Evolutionary conservation across 179 eudicot species (phyloP).

Genomic region (Vitellaria paradoxa): DNA sequence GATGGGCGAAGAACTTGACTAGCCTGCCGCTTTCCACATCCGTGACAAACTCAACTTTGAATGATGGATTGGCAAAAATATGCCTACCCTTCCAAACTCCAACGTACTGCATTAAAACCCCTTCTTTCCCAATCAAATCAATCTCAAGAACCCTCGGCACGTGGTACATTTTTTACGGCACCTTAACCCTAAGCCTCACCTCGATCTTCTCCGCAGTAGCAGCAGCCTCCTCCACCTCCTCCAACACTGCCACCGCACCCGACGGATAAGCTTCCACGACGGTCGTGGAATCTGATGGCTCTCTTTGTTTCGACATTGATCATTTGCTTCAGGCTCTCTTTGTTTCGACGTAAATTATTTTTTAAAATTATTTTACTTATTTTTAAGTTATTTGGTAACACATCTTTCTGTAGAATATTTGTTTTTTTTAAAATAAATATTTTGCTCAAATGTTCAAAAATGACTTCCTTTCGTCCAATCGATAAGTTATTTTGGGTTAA

Average conservation of each 20-base stretch:
- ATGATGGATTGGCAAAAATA: constrained; percentile 72
- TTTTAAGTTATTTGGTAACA: too few relatives aligned
- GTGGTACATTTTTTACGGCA: constrained; percentile 67
- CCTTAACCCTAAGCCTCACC: constrained; percentile 58
- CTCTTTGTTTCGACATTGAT: too few relatives aligned
- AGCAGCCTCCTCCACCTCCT: constrained; percentile 19
- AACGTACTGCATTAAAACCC: constrained; percentile 58
- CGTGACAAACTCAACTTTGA: constrained; percentile 49
- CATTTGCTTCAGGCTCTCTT: too few relatives aligned
- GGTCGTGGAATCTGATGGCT: constrained; percentile 10
- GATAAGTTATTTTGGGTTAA: too few relatives aligned
- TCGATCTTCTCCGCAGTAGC: constrained; percentile 47
- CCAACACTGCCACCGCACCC: constrained; percentile 6
- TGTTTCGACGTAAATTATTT: too few relatives aligned
- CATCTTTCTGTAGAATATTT: too few relatives aligned
- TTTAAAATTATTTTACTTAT: too few relatives aligned
- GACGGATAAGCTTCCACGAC: neutral
- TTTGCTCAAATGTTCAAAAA: too few relatives aligned
- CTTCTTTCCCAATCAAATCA: constrained; percentile 54
- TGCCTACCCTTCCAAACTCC: constrained; percentile 67
- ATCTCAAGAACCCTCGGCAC: constrained; percentile 57
- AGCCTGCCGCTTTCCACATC: constrained; percentile 46
- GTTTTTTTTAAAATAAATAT: too few relatives aligned
- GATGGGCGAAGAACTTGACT: constrained; percentile 67
- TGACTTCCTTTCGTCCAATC: too few relatives aligned